Evolutionary conservation across 257 asterid genomes (phyloP).

Genomic region (Fraxinus pennsylvanica): DNA sequence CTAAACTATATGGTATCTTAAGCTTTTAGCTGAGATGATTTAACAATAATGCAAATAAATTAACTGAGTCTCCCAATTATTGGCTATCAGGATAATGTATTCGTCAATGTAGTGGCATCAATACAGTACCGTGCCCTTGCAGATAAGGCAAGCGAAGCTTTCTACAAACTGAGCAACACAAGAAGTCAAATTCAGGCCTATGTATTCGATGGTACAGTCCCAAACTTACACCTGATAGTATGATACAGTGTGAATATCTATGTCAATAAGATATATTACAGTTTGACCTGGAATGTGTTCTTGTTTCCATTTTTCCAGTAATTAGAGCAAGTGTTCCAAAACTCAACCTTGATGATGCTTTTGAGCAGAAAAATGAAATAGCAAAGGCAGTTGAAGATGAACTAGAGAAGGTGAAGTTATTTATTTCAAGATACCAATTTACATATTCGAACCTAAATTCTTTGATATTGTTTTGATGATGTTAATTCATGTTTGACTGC

Average conservation of each 20-base stretch:
- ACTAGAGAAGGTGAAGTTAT: slow-evolving; percentile 60
- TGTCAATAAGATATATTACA: not conserved
- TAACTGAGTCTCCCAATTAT: not conserved
- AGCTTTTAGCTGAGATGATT: not conserved
- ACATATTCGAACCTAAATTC: not conserved
- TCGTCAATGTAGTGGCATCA: slow-evolving; percentile 84
- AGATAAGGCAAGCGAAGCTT: slow-evolving; percentile 75
- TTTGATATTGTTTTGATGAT: not conserved
- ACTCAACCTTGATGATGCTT: slow-evolving; percentile 62
- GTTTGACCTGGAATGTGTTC: slow-evolving; percentile 22
- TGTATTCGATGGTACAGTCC: slow-evolving; percentile 71
- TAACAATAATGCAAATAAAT: not conserved
- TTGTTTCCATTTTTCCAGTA: slow-evolving; percentile 31
- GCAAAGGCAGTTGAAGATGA: slow-evolving; percentile 84
- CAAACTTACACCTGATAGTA: not conserved
- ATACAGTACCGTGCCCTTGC: slow-evolving; percentile 76
- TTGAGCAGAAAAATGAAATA: slow-evolving; percentile 77
- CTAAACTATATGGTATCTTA: not conserved
- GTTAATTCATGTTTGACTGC: slow-evolving; percentile 21
- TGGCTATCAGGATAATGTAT: slow-evolving; percentile 69
- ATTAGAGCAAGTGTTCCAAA: slow-evolving; percentile 79
- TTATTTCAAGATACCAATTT: not conserved
- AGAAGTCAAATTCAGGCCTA: slow-evolving; percentile 80
- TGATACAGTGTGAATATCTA: not conserved
- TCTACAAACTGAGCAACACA: slow-evolving; percentile 77